phyloP scores from a whole-genome alignment of 148 eudicot genomes.

The Fagopyrum homotropicum region DNA sequence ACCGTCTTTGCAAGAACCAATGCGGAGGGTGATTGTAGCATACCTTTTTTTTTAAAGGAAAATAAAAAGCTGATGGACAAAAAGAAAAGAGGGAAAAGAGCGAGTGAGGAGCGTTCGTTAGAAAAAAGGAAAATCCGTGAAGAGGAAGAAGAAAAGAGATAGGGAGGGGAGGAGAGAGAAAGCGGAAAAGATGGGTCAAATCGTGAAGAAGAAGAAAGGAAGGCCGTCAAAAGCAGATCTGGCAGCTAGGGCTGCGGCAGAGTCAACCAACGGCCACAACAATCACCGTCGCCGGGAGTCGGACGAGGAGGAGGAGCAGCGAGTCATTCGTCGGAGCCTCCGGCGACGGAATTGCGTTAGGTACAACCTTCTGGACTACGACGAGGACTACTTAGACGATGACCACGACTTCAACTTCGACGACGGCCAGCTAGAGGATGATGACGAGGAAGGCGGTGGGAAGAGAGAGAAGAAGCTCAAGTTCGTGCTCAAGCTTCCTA shows the following conservation, averaged over 20 bases:
- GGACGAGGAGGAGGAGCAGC: slow-evolving; percentile 9
- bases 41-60: too few species aligned
- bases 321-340: slow-evolving; percentile 15
- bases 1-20: too few species aligned
- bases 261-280: not conserved
- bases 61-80: too few species aligned
- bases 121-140: too few species aligned
- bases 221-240: slow-evolving; percentile 22
- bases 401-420: slow-evolving; percentile 7
- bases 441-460: slow-evolving; percentile 10
- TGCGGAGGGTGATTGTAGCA: too few species aligned
- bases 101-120: too few species aligned
- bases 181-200: slow-evolving; percentile 13
- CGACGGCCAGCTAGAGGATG: slow-evolving; percentile 11
- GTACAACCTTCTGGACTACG: slow-evolving; percentile 17
- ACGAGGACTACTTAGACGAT: slow-evolving; percentile 6
- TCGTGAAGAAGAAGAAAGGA: slow-evolving; percentile 19
- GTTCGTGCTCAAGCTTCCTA: slow-evolving; percentile 18
- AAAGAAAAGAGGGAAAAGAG: too few species aligned
- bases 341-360: slow-evolving; percentile 16
- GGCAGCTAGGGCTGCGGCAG: slow-evolving; percentile 12
- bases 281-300: slow-evolving; percentile 3
- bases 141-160: not conserved
- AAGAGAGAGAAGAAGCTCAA: slow-evolving; percentile 21
- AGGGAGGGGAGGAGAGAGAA: not conserved